Conservation (phyloP, 306 rosid species). For the Delonix regia region DNA sequence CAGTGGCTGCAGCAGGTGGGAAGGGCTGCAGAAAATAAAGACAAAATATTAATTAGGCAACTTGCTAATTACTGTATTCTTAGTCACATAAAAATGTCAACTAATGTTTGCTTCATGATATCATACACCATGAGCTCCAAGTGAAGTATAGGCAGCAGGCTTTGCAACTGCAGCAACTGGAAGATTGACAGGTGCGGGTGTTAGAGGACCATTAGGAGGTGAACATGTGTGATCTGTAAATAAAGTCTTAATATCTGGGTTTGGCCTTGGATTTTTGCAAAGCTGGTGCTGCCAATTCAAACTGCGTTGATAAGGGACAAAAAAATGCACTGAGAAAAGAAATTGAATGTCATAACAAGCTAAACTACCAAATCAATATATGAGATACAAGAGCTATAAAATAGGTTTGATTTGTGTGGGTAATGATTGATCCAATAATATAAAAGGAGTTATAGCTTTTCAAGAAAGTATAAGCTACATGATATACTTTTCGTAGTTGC, state of each 20-base stretch:
- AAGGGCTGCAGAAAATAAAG: constrained; percentile 57
- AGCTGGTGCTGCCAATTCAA: constrained; percentile 96
- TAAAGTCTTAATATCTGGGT: constrained; percentile 82
- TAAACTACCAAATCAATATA: constrained; percentile 10
- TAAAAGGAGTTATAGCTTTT: constrained; percentile 3
- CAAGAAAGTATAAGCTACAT: constrained; percentile 3
- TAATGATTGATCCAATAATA: constrained; percentile 5
- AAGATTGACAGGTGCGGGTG: constrained; percentile 72
- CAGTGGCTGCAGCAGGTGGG: constrained; percentile 68
- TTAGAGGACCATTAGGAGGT: constrained; percentile 68
- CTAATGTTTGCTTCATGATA: constrained; percentile 46
- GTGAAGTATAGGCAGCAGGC: constrained; percentile 67
- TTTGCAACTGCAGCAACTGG: constrained; percentile 74
- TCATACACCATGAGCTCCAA: constrained; percentile 78
- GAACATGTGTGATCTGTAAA: constrained; percentile 80
- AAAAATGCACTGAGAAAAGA: constrained; percentile 3
- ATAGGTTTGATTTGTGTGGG: not conserved
- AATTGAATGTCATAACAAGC: constrained; percentile 12
- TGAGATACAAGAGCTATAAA: constrained; percentile 1
- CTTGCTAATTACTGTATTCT: not conserved
- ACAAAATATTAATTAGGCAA: constrained; percentile 24
- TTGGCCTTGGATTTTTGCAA: constrained; percentile 74
- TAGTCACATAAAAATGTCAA: not conserved
- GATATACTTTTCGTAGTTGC: not conserved
- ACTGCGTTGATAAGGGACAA: constrained; percentile 53